These are phyloP conservation scores for Fragilariopsis cylindrus DNA, from an alignment of 108 stramenopile species.

Conservation along the genomic window DNA sequence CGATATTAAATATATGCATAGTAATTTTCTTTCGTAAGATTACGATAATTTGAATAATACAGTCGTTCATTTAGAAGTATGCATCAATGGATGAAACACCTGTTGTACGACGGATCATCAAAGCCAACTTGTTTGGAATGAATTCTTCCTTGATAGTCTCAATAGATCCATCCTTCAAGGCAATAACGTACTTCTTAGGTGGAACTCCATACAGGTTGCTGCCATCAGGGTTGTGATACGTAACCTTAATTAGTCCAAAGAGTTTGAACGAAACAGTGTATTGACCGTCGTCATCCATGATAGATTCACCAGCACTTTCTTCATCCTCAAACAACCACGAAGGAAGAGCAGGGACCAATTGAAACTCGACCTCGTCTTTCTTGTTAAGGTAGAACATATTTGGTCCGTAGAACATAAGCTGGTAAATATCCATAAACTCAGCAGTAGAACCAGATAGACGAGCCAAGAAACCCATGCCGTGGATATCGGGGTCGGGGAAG, in stretches of 20 bases:
- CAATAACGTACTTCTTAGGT: constrained; percentile 77
- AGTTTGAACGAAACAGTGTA: constrained; percentile 85
- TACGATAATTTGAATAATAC: no score
- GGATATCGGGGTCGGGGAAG: constrained; percentile 83
- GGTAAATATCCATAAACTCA: constrained; percentile 94
- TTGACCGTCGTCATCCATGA: constrained; percentile 77
- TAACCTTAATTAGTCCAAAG: constrained; percentile 85
- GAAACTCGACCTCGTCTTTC: constrained; percentile 73
- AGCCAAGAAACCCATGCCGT: constrained; percentile 90
- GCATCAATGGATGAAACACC: constrained; percentile 78
- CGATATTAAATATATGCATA: no score
- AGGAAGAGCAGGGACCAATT: constrained; percentile 87
- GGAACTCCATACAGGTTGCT: constrained; percentile 68
- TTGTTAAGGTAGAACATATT: constrained; percentile 75
- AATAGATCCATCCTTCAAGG: constrained; percentile 70
- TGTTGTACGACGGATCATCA: constrained; percentile 68
- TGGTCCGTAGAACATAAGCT: constrained; percentile 90
- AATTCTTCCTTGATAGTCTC: constrained; percentile 55
- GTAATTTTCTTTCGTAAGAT: no score
- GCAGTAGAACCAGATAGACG: constrained; percentile 95
- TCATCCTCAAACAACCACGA: constrained; percentile 87
- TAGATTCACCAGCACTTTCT: constrained; percentile 45
- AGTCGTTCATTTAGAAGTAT: constrained; percentile 57
- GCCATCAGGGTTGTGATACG: constrained; percentile 89
- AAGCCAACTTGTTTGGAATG: constrained; percentile 68